These are phyloP conservation scores for Talaromyces funiculosus DNA, from an alignment of 2,329 filamentous ascomycete genomes.

Conservation along the genomic window DNA sequence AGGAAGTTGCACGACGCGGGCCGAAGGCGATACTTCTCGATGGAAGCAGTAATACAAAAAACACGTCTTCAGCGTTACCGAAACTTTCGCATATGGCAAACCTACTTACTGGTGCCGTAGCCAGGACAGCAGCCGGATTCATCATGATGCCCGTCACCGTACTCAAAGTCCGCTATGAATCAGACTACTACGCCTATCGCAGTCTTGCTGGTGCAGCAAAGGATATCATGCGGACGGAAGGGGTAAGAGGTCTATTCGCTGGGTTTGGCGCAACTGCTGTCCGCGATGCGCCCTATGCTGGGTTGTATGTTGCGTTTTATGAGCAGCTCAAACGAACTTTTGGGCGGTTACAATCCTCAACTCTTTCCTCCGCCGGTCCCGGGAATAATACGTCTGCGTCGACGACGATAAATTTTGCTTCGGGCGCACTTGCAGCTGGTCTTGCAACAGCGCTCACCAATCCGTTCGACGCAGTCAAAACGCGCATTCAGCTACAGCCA, in stretches of 20 bases:
- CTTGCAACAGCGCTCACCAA: constrained; percentile 86
- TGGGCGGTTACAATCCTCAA: constrained; percentile 17
- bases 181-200: constrained; percentile 74
- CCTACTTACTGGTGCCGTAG: constrained; percentile 74
- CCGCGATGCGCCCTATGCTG: constrained; percentile 92
- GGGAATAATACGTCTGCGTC: constrained; percentile 17
- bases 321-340: constrained; percentile 51
- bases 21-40: constrained; percentile 35
- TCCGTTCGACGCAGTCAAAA: constrained; percentile 95
- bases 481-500: constrained; percentile 85
- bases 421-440: constrained; percentile 73
- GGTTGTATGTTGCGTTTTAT: constrained; percentile 90
- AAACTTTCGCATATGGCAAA: constrained; percentile 81
- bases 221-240: constrained; percentile 69
- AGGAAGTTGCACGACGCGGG: constrained; percentile 49
- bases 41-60: constrained; percentile 13
- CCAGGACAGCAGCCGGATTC: constrained; percentile 80
- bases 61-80: constrained; percentile 65
- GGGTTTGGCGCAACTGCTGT: constrained; percentile 92
- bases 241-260: constrained; percentile 78
- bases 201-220: constrained; percentile 66
- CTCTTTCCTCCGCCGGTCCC: constrained; percentile 11
- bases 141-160: constrained; percentile 94
- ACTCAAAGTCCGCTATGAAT: constrained; percentile 94
- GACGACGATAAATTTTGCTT: constrained; percentile 72